Evolutionary conservation across 108 stramenopile species (phyloP), one percentile per base, ranked within the genome.

Genomic region (Seminavis robusta): DNA sequence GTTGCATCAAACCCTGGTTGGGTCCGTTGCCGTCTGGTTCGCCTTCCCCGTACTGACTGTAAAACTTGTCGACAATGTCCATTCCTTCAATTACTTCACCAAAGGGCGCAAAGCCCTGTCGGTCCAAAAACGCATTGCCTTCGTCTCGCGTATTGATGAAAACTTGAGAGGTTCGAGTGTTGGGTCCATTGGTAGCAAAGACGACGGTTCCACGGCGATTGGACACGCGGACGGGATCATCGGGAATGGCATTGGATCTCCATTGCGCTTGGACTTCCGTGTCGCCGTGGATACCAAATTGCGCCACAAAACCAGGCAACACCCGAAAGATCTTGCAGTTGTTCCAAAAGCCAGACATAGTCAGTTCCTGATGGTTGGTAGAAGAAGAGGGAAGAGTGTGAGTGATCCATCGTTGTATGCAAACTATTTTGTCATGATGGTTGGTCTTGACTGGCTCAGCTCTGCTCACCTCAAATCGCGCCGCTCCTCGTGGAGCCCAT

Each of bases 41-140:
- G 25, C 83, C 84, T 40, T 92, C 90, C n/a, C 90, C 90, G 58
- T 95, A 95, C 7, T 81, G 92, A n/a, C 70, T 40, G 61, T 88
- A 94, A 16, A 95, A 69, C 46, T 57, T 38, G 33, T 92, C 88
- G 0, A 90, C 86, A 8, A 90, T 61, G 27, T 95, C 86, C 88
- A 94, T 88, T 5, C 92, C 92, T 46, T 79, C 73, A 13, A 92
- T 76, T 17, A 95, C 80, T 45, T 88, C 68, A 27, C 84, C 95
- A 32, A 95, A 67, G 10, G 95, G 95, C 25, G 83, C 67, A 63
- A 95, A 95, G 20, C 95, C 95, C 50, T 84, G 87, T 54, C 76
- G 80, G 77, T 96, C 92, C 47, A 95, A 67, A 45, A 90, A 92
- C 20, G 56, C 64, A 67, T 93, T 96, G 57, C 65, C 73, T 20